A percentile compares a stretch with the other conserved stretches of the same genome.
Conservation (phyloP, 169 alveolate genomes). For the Prorocentrum cordatum region DNA sequence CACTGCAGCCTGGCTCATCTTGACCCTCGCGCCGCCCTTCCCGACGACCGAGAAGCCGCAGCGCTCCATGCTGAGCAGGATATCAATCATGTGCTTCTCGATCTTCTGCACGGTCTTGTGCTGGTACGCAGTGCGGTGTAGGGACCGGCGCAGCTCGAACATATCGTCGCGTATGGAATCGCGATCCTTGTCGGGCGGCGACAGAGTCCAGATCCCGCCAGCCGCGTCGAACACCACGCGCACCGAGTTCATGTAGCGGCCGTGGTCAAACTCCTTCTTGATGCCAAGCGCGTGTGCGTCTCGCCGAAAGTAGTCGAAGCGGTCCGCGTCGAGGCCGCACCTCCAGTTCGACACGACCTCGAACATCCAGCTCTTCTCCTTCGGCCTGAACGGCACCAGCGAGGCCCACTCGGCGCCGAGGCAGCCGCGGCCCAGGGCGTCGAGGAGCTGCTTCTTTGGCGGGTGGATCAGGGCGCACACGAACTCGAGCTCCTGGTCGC, state of each 20-base stretch:
- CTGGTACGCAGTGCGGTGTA: conserved; percentile 56
- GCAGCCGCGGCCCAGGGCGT: background rate
- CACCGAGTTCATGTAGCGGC: conserved; percentile 10
- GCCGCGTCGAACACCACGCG: background rate
- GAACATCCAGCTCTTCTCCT: background rate
- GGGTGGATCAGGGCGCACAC: conserved; percentile 27
- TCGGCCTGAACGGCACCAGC: conserved; percentile 6
- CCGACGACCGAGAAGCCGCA: too few species aligned
- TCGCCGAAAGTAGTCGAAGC: conserved; percentile 34
- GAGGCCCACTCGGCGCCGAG: background rate
- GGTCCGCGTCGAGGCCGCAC: conserved; percentile 40
- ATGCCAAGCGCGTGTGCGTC: conserved; percentile 19
- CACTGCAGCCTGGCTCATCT: too few species aligned
- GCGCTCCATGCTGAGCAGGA: too few species aligned
- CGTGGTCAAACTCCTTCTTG: conserved; percentile 12
- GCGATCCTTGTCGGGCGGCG: conserved; percentile 19
- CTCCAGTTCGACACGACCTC: conserved; percentile 15
- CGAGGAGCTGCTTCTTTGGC: background rate
- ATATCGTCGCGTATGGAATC: conserved; percentile 9
- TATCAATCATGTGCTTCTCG: too few species aligned
- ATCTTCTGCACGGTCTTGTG: conserved; percentile 46
- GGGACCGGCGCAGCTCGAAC: conserved; percentile 38
- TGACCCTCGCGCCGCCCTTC: too few species aligned
- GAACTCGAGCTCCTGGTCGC: background rate
- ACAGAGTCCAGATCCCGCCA: background rate